Conservation (phyloP, 345 rosid species). For the thale cress (Arabidopsis thaliana) region TAIR10.1 NC_003076.8:4999501-5000000, state of each 20-base stretch:
- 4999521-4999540: constrained; percentile 27
- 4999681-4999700: constrained; percentile 60
- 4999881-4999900: constrained; percentile 98
- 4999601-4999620: constrained; percentile 96
- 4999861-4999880: constrained; percentile 93
- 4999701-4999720: constrained; percentile 5
- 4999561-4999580: constrained; percentile 97
- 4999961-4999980: constrained; percentile 1
- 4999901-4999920: constrained; percentile 76
- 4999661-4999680: constrained; percentile 72
- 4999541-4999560: constrained; percentile 26
- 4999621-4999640: constrained; percentile 93
- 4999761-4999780: background rate
- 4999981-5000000: constrained; percentile 76
- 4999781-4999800: constrained; percentile 59
- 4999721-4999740: constrained; percentile 5
- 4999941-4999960: constrained; percentile 3
- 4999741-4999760: constrained; percentile 18
- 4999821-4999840: constrained; percentile 99
- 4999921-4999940: constrained; percentile 20
- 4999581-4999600: constrained; percentile 99
- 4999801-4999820: constrained; percentile 99
- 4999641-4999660: constrained; percentile 92
- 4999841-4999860: constrained; percentile 90
- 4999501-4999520: constrained; percentile 7